Evolutionary conservation across 1,139 yeast genomes (phyloP), one percentile per base, ranked within the genome.

Genomic region (Blastobotrys petasosporus): DNA sequence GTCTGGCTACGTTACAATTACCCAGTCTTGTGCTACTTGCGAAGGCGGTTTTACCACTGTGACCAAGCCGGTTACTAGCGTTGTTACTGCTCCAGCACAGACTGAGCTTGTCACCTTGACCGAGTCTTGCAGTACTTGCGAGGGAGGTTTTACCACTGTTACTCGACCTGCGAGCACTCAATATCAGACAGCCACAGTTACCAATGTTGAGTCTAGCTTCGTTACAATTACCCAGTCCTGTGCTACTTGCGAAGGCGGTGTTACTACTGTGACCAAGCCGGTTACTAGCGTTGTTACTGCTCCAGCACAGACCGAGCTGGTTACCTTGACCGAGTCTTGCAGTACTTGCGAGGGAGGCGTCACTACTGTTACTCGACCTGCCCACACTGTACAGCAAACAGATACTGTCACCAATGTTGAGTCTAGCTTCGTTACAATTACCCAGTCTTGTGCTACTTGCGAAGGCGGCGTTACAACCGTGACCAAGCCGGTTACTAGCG

Each of bases 261-360:
- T 15, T 2, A 34, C 35, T 16, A 30, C 30, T 9, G 17, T 34
- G 3, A 35, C 39, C 4, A 3, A 8, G 11, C 25, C 25, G 25
- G 25, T 20, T 4, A 20, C 25, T 20, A 20, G 4, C 4, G 7
- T 7, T 20, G 25, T 20, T 4, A 20, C 25, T 20, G 6, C 25
- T 20, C 25, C 25, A 7, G 6, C 25, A 4, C 6, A 20, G 25
- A 20, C 25, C 7, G 25, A 20, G 7, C 25, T 20, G 11, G 17
- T 15, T 7, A 39, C 42, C 3, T n/a, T 20, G 13, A 41, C 44
- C 11, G 8, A 25, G 7, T 31, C 44, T n/a, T 41, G 44, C 29
- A 13, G 39, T 3, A 17, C 15, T 12, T 41, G 44, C 15, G 39
- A 39, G 13, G 34, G 30, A 8, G 44, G 44, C 1, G 8, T 9